Conservation (phyloP, 768 basidiomycete genomes). For the Clathrus columnatus region DNA sequence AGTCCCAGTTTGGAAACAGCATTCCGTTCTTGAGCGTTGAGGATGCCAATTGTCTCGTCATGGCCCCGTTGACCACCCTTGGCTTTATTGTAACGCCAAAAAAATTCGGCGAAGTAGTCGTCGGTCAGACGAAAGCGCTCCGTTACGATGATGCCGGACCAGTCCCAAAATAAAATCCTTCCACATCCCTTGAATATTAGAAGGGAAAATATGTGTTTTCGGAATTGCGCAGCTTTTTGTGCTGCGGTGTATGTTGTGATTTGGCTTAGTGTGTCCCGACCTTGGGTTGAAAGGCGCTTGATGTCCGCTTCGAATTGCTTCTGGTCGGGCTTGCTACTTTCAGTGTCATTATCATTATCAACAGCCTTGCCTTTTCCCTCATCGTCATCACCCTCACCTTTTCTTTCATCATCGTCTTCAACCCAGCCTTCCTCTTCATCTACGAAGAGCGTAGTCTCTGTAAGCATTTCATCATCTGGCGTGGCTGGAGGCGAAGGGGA, state of each 20-base stretch:
- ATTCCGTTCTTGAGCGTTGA: background rate
- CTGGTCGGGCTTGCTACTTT: too few species aligned
- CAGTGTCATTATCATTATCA: too few species aligned
- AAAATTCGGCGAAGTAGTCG: conserved; percentile 20
- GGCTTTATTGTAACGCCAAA: conserved; percentile 21
- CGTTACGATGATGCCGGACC: conserved; percentile 25
- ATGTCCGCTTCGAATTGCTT: background rate
- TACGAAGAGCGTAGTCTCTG: too few species aligned
- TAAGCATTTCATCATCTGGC: too few species aligned
- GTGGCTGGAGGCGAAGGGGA: background rate
- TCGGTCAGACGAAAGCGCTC: conserved; percentile 19
- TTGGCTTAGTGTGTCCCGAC: conserved; percentile 15
- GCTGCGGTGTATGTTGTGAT: conserved; percentile 17
- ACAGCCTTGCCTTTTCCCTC: too few species aligned
- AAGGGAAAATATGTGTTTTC: conserved; percentile 21
- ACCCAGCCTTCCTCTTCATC: too few species aligned
- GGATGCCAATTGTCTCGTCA: conserved; percentile 8
- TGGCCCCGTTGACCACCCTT: conserved; percentile 18
- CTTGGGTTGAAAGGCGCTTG: background rate
- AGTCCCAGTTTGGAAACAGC: background rate
- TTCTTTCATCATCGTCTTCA: too few species aligned
- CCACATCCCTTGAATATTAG: conserved; percentile 19
- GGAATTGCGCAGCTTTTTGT: conserved; percentile 20
- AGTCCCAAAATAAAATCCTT: conserved; percentile 26
- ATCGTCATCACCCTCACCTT: too few species aligned